Conservation (phyloP, 371 early-diverging fungal species). For the Actinomucor elegans region DNA sequence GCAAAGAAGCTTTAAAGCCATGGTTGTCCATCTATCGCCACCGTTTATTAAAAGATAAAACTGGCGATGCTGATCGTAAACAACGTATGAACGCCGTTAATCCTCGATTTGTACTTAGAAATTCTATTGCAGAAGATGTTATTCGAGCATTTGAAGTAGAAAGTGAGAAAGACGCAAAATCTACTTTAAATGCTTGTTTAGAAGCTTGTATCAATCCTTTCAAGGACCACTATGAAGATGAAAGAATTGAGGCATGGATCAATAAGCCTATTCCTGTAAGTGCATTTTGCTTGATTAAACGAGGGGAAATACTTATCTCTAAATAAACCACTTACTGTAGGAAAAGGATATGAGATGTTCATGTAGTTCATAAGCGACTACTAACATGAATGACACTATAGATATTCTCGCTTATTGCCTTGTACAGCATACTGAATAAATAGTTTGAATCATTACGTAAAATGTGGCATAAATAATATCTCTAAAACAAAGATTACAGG, state of each 20-base stretch:
- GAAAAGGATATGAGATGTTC: conserved; percentile 32
- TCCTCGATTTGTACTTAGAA: conserved; percentile 72
- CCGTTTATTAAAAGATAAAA: conserved; percentile 43
- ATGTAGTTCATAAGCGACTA: conserved; percentile 28
- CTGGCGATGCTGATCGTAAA: conserved; percentile 30
- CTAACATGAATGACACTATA: not conserved
- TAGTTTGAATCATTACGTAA: too few relatives aligned
- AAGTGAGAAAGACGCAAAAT: conserved; percentile 16
- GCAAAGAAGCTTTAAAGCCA: conserved; percentile 28
- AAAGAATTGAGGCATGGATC: conserved; percentile 36
- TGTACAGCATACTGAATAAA: too few relatives aligned
- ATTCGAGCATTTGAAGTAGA: conserved; percentile 51
- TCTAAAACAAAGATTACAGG: too few relatives aligned
- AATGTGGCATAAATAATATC: too few relatives aligned
- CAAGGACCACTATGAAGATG: conserved; percentile 43
- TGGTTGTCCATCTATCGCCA: conserved; percentile 55
- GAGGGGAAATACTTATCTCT: conserved; percentile 1
- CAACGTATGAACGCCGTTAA: conserved; percentile 61
- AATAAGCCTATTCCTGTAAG: conserved; percentile 35
- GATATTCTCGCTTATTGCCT: too few relatives aligned
- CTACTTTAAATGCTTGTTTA: conserved; percentile 51
- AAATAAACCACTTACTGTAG: conserved; percentile 28
- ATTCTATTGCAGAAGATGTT: conserved; percentile 73
- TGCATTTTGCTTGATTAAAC: conserved; percentile 16
- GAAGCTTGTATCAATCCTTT: conserved; percentile 59